phyloP scores from a whole-genome alignment of 768 basidiomycete species.

The Lentinula aciculospora region DNA sequence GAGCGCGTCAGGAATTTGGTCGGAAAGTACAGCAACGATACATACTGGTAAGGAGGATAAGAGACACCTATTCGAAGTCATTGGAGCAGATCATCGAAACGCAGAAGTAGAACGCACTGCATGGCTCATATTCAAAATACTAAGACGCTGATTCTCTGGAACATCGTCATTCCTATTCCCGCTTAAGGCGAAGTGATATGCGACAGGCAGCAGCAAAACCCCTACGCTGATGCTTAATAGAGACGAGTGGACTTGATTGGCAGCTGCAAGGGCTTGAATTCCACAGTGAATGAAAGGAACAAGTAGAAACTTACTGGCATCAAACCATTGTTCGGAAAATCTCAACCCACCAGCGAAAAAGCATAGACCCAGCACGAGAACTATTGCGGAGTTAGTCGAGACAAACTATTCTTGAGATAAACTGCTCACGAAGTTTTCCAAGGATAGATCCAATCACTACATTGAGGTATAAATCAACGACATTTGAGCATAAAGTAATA shows the following conservation, averaged over 20 bases:
- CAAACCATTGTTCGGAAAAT: conserved; percentile 77
- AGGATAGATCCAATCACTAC: conserved; percentile 80
- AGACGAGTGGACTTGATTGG: conserved; percentile 70
- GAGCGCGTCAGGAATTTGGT: background rate
- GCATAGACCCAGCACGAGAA: conserved; percentile 81
- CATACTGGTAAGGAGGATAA: conserved; percentile 74
- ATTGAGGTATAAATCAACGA: conserved; percentile 6
- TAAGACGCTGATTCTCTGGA: conserved; percentile 30
- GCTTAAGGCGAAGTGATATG: conserved; percentile 61
- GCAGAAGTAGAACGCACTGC: conserved; percentile 42
- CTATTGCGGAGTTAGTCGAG: conserved; percentile 26
- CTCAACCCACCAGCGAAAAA: conserved; percentile 78
- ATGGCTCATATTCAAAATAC: conserved; percentile 69
- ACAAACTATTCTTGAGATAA: background rate
- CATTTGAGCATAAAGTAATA: background rate
- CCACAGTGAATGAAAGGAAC: background rate
- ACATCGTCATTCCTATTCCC: conserved; percentile 15
- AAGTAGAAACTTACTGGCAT: conserved; percentile 43
- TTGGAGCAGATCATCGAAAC: background rate
- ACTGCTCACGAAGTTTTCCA: conserved; percentile 59
- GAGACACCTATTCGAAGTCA: conserved; percentile 47
- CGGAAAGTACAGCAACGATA: background rate
- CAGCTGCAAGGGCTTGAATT: conserved; percentile 32
- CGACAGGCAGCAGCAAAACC: conserved; percentile 72
- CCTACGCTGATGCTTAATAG: conserved; percentile 73